Conservation (phyloP, 306 rosid species). For the Purshia tridentata region DNA sequence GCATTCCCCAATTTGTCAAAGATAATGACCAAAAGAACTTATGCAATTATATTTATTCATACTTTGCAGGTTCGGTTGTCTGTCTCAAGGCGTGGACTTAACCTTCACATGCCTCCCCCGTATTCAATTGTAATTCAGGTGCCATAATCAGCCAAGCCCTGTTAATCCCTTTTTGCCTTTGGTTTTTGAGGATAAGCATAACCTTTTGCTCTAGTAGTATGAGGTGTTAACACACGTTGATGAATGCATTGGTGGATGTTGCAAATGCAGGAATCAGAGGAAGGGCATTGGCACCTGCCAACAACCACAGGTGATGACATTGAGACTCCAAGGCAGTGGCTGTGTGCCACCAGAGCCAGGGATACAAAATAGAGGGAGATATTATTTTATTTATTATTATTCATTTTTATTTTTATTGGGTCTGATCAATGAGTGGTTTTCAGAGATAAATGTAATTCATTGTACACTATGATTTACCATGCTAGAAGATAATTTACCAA, state of each 20-base stretch:
- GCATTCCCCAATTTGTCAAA: neutral
- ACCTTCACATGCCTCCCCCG: constrained; percentile 68
- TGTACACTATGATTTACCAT: neutral
- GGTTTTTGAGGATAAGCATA: neutral
- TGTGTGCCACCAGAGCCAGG: constrained; percentile 68
- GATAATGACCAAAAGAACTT: neutral
- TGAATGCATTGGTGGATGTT: constrained; percentile 14
- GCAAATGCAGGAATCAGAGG: constrained; percentile 65
- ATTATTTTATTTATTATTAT: neutral
- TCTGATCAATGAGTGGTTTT: neutral
- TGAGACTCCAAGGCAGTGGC: constrained; percentile 74
- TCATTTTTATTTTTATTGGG: neutral
- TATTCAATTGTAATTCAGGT: constrained; percentile 90
- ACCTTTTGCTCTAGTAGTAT: neutral
- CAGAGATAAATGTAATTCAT: neutral
- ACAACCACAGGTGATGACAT: constrained; percentile 62
- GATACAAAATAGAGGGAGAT: constrained; percentile 16
- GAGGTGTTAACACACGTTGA: constrained; percentile 2
- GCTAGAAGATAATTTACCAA: no score
- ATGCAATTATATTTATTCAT: neutral
- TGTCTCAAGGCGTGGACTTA: constrained; percentile 36
- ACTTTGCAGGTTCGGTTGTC: constrained; percentile 67
- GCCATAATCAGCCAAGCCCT: constrained; percentile 27
- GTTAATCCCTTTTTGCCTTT: neutral
- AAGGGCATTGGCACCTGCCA: constrained; percentile 86